These are phyloP conservation scores for Cytidiella melzeri DNA, from an alignment of 768 basidiomycete species.

Conservation along the genomic window DNA sequence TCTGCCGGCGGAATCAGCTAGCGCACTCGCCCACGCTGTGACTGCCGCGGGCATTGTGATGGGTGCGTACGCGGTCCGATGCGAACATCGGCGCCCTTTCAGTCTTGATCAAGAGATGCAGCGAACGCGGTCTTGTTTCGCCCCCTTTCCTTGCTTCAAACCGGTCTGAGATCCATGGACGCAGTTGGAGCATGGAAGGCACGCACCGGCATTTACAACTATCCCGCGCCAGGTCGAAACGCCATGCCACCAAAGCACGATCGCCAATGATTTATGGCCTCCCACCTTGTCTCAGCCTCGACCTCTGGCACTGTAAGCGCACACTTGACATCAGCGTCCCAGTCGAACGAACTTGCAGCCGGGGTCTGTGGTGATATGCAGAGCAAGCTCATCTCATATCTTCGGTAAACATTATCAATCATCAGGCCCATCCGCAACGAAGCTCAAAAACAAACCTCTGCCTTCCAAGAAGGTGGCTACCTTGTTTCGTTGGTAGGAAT, in stretches of 20 bases:
- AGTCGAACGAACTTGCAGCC: conserved; percentile 97
- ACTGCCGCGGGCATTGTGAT: conserved; percentile 64
- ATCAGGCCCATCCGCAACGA: too few relatives aligned
- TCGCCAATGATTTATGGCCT: conserved; percentile 91
- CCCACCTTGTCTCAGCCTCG: conserved; percentile 85
- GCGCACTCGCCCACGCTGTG: conserved; percentile 73
- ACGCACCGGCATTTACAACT: conserved; percentile 71
- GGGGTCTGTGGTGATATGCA: conserved; percentile 81
- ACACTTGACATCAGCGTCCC: conserved; percentile 80
- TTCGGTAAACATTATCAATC: too few relatives aligned
- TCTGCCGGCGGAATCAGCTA: conserved; percentile 73
- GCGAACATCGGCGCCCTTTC: conserved; percentile 89
- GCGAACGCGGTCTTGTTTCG: conserved; percentile 96
- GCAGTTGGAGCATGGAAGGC: not conserved
- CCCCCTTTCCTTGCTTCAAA: conserved; percentile 63
- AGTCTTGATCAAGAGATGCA: conserved; percentile 72
- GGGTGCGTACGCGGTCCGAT: conserved; percentile 84
- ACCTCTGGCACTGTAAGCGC: conserved; percentile 61
- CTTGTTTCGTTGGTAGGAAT: conserved; percentile 81
- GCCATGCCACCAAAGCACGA: conserved; percentile 86
- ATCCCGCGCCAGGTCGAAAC: conserved; percentile 88
- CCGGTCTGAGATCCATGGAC: conserved; percentile 2
- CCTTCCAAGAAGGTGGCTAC: conserved; percentile 93
- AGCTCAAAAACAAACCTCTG: conserved; percentile 65
- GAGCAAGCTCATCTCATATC: conserved; percentile 92